Evolutionary conservation across 2,329 filamentous ascomycete genomes (phyloP), one percentile per base, ranked within the genome.

Genomic region (Xylariaceae sp.): DNA sequence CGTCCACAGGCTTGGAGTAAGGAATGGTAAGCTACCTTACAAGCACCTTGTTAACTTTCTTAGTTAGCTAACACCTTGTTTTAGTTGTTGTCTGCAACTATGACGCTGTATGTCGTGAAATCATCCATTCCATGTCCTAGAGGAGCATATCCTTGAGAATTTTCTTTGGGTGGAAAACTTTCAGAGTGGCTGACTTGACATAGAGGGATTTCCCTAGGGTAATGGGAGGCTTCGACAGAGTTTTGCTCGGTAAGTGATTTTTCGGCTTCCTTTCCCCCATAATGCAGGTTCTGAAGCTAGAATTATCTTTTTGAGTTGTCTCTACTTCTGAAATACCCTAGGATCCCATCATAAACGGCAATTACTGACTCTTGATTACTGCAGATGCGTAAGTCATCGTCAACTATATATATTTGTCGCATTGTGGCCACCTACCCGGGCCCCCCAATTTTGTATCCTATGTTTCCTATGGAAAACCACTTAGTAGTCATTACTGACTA

Each of bases 141-240:
- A 34, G n/a, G 2, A 14, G 16, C 19, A 34, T n/a, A 23, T 29
- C 16, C 16, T 6, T 19, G 44, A 12, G n/a, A n/a, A 17, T 9
- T 14, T 41, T 39, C 14, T 39, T 3, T 29, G 14, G 9, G 33
- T 41, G 9, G 4, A 9, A 28, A 16, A 36, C n/a, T 17, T 16
- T 29, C n/a, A n/a, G 2, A 40, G 17, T 28, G 11, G 28, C 56
- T 56, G 11, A 60, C 36, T 29, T 21, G 8, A 4, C 51, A 28
- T 26, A 62, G 11, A 86, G 93, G 43, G 92, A 96, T 65, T 99
- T 98, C 74, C 95, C 95, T 24, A 91, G 88, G 69, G 91, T 96
- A 33, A 92, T 99, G 75, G 95, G 94, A 57, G 95, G 95, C 11
- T 99, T 99, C 63, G 95, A 99, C 75, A 86, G 95, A 62, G 92